These are phyloP conservation scores for Ceriops decandra DNA, from an alignment of 345 rosid species.

Conservation along the genomic window DNA sequence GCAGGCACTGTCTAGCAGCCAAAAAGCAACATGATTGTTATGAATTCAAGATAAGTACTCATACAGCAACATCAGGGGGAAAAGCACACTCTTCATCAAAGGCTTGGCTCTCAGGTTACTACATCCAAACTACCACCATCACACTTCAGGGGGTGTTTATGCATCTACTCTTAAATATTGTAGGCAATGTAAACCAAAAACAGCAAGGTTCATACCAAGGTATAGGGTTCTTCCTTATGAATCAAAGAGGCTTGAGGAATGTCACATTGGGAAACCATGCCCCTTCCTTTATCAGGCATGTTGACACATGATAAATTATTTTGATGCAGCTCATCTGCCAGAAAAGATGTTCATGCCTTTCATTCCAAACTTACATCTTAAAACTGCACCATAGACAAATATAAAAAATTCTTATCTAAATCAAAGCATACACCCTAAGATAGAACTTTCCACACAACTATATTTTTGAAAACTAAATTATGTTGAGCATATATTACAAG, in stretches of 20 bases:
- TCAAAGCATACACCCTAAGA: background rate
- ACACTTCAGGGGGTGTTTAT: no score
- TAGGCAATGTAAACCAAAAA: background rate
- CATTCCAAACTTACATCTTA: slow-evolving; percentile 5
- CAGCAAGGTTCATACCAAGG: slow-evolving; percentile 43
- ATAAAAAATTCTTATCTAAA: background rate
- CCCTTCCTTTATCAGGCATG: slow-evolving; percentile 68
- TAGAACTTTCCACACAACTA: background rate
- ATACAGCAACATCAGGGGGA: no score
- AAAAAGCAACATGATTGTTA: background rate
- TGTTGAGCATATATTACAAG: no score
- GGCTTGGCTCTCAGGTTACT: no score
- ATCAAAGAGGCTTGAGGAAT: slow-evolving; percentile 66
- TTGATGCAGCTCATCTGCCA: slow-evolving; percentile 42
- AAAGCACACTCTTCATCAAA: no score
- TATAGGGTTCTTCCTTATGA: slow-evolving; percentile 69
- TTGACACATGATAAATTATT: slow-evolving; percentile 42
- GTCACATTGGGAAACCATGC: slow-evolving; percentile 55
- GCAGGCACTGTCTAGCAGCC: background rate
- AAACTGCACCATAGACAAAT: background rate
- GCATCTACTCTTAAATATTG: no score
- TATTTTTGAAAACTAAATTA: background rate
- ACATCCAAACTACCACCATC: no score
- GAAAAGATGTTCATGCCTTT: slow-evolving; percentile 11
- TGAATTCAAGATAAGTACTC: background rate